phyloP scores from a whole-genome alignment of 179 eudicot genomes.

The Carnegiea gigantea region DNA sequence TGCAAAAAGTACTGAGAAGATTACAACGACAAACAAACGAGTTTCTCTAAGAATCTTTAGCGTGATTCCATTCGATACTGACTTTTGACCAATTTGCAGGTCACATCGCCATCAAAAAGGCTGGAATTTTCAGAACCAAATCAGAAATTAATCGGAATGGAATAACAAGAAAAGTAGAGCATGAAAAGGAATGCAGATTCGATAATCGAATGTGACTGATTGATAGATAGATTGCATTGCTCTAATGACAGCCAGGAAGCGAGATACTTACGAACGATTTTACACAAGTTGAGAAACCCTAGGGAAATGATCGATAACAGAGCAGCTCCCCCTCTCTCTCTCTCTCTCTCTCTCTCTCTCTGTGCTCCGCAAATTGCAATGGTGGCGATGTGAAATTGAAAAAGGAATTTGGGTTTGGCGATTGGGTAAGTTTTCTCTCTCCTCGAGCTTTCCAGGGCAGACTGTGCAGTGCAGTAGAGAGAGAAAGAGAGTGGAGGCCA shows the following conservation, averaged over 20 bases:
- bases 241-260: neutral
- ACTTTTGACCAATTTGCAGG: neutral
- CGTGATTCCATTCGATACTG: neutral
- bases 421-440: neutral
- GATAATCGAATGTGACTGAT: neutral
- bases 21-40: conserved; percentile 3
- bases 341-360: no score
- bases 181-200: neutral
- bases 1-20: neutral
- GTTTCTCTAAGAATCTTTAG: neutral
- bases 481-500: conserved; percentile 8
- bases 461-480: neutral
- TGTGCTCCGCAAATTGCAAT: neutral
- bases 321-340: neutral
- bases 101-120: conserved; percentile 8
- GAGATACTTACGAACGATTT: neutral
- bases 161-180: neutral
- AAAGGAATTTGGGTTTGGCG: neutral
- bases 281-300: neutral
- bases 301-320: neutral
- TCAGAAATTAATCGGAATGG: neutral
- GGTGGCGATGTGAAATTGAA: neutral
- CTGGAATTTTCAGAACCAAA: neutral
- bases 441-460: neutral
- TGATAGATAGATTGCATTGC: neutral